Conservation (phyloP, 2,329 filamentous ascomycete species). For the Neonectria coccinea region DNA sequence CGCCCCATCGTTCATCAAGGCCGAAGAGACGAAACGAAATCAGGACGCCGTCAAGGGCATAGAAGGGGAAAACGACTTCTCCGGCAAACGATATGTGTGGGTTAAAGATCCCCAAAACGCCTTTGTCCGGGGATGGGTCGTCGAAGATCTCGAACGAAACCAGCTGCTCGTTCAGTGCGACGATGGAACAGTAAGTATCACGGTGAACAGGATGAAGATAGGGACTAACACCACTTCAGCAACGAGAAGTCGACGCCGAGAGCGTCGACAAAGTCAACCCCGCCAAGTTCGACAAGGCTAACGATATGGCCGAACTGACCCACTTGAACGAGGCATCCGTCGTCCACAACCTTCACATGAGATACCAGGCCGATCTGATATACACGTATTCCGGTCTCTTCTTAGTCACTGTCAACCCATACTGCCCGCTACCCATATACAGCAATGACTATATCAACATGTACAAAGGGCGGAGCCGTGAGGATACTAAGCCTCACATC, state of each 20-base stretch:
- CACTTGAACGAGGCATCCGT: conserved; percentile 98
- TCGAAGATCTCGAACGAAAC: conserved; percentile 80
- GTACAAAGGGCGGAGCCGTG: conserved; percentile 91
- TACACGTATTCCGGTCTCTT: conserved; percentile 99
- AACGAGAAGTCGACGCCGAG: conserved; percentile 87
- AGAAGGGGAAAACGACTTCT: conserved; percentile 98
- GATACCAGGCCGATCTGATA: conserved; percentile 96
- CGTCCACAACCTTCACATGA: conserved; percentile 94
- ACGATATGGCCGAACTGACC: conserved; percentile 98
- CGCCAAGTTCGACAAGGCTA: conserved; percentile 98
- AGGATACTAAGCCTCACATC: conserved; percentile 97
- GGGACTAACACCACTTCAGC: conserved; percentile 60
- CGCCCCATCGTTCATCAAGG: conserved; percentile 95
- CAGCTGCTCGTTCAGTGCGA: conserved; percentile 90
- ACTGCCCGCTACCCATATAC: conserved; percentile 94
- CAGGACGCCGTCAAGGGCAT: conserved; percentile 75
- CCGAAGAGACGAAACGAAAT: conserved; percentile 75
- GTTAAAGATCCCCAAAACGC: conserved; percentile 86
- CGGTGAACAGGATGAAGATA: not conserved
- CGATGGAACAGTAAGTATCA: conserved; percentile 79
- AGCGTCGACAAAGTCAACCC: conserved; percentile 99
- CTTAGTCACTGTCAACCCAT: conserved; percentile 96
- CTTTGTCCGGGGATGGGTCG: conserved; percentile 92
- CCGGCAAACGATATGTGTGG: conserved; percentile 98
- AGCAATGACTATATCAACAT: conserved; percentile 97